A percentile compares a stretch with the other conserved stretches of the same genome.
These are phyloP conservation scores for Monosporascus sp. DNA, from an alignment of 2,329 filamentous ascomycete genomes.

Conservation along the genomic window DNA sequence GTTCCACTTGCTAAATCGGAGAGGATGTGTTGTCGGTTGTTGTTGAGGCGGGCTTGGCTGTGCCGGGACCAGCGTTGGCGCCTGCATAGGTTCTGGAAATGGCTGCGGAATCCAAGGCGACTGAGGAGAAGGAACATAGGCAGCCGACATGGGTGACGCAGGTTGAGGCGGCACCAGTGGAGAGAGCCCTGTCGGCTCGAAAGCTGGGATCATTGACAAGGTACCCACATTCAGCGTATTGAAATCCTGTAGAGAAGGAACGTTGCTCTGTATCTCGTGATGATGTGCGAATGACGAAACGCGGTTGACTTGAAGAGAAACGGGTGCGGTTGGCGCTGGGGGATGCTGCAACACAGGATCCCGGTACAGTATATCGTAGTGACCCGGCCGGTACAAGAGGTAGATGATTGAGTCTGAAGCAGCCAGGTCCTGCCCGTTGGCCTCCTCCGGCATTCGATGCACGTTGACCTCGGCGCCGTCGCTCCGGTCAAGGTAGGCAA, in stretches of 20 bases:
- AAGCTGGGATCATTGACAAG: conserved; percentile 43
- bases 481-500: conserved; percentile 87
- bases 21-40: conserved; percentile 27
- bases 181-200: conserved; percentile 27
- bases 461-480: conserved; percentile 69
- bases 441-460: conserved; percentile 57
- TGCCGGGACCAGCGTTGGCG: conserved; percentile 20
- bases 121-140: conserved; percentile 29
- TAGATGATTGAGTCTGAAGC: conserved; percentile 48
- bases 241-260: conserved; percentile 34
- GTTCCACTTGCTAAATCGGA: conserved; percentile 52
- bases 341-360: conserved; percentile 18
- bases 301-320: conserved; percentile 47
- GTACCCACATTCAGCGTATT: conserved; percentile 36
- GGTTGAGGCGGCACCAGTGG: conserved; percentile 29
- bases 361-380: conserved; percentile 90
- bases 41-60: conserved; percentile 26
- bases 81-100: conserved; percentile 24
- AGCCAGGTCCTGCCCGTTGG: conserved; percentile 37
- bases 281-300: conserved; percentile 42
- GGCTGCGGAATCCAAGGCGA: conserved; percentile 32
- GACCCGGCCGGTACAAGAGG: conserved; percentile 65
- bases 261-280: conserved; percentile 36
- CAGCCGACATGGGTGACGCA: conserved; percentile 26
- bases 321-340: conserved; percentile 22